phyloP scores from a whole-genome alignment of 768 basidiomycete genomes.

The Lactarius trivialis region DNA sequence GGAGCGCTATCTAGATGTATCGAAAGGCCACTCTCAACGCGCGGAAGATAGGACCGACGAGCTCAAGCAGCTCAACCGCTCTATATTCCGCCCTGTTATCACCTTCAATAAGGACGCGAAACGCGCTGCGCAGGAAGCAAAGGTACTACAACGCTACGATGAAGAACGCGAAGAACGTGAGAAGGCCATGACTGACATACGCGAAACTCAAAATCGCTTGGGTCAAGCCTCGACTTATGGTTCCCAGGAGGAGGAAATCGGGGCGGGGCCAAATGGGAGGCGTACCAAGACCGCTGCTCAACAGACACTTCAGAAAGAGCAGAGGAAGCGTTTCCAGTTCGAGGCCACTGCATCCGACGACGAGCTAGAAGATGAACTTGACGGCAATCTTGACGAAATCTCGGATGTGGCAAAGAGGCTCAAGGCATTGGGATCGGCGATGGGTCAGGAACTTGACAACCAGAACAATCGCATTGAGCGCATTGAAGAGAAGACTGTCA shows the following conservation, averaged over 20 bases:
- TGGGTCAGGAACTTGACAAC: slow-evolving; percentile 81
- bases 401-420: slow-evolving; percentile 67
- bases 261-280: slow-evolving; percentile 31
- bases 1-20: slow-evolving; percentile 88
- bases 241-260: slow-evolving; percentile 40
- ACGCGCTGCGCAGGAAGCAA: slow-evolving; percentile 78
- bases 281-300: slow-evolving; percentile 47
- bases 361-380: slow-evolving; percentile 90
- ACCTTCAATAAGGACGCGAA: slow-evolving; percentile 94
- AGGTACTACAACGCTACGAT: slow-evolving; percentile 78
- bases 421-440: slow-evolving; percentile 70
- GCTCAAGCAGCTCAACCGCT: slow-evolving; percentile 88
- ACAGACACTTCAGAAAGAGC: slow-evolving; percentile 52
- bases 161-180: slow-evolving; percentile 82
- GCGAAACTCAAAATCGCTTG: slow-evolving; percentile 81
- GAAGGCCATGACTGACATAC: slow-evolving; percentile 77
- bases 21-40: slow-evolving; percentile 78
- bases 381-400: slow-evolving; percentile 86
- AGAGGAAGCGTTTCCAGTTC: slow-evolving; percentile 82
- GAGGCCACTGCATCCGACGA: slow-evolving; percentile 88
- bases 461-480: slow-evolving; percentile 78
- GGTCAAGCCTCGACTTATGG: slow-evolving; percentile 66
- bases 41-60: slow-evolving; percentile 94
- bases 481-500: slow-evolving; percentile 72
- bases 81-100: slow-evolving; percentile 90